Percentiles rank a stretch among this genome's conserved stretches.
Conservation (phyloP, 345 rosid genomes). For the Bretschneidera sinensis region DNA sequence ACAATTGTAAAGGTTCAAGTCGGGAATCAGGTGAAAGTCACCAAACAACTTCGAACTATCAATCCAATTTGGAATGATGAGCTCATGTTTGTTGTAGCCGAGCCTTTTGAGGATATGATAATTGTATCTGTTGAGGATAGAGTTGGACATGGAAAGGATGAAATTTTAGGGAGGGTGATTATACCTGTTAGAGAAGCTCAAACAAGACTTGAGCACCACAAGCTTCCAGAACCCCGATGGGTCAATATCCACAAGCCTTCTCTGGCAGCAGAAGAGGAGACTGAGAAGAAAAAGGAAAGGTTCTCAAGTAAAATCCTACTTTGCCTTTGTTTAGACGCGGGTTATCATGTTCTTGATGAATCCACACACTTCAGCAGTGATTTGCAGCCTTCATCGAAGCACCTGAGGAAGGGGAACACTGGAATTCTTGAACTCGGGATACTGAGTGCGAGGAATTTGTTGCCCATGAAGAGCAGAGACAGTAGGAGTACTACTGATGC, state of each 20-base stretch:
- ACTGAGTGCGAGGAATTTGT: constrained; percentile 70
- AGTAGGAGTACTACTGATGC: constrained; percentile 77
- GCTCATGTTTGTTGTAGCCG: constrained; percentile 88
- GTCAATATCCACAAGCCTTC: constrained; percentile 54
- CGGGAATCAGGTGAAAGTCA: constrained; percentile 59
- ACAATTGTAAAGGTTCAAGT: constrained; percentile 49
- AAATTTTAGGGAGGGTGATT: constrained; percentile 51
- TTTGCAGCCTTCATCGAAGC: constrained; percentile 86
- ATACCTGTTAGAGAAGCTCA: constrained; percentile 50
- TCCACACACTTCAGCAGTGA: constrained; percentile 92
- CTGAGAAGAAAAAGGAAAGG: constrained; percentile 68
- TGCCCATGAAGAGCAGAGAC: constrained; percentile 84
- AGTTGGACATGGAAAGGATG: constrained; percentile 68
- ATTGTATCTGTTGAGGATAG: constrained; percentile 66
- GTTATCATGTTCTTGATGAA: constrained; percentile 98
- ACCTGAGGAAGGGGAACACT: constrained; percentile 61
- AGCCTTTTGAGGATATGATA: constrained; percentile 81
- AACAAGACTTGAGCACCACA: constrained; percentile 45
- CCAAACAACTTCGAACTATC: constrained; percentile 45
- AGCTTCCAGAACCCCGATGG: constrained; percentile 71
- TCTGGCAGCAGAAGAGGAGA: constrained; percentile 42
- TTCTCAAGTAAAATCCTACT: constrained; percentile 81
- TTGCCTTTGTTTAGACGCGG: constrained; percentile 62
- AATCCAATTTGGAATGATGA: constrained; percentile 83
- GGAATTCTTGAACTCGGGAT: constrained; percentile 90